phyloP scores from a whole-genome alignment of 495 filamentous ascomycete species.

The Aspergillus ostianus region DNA sequence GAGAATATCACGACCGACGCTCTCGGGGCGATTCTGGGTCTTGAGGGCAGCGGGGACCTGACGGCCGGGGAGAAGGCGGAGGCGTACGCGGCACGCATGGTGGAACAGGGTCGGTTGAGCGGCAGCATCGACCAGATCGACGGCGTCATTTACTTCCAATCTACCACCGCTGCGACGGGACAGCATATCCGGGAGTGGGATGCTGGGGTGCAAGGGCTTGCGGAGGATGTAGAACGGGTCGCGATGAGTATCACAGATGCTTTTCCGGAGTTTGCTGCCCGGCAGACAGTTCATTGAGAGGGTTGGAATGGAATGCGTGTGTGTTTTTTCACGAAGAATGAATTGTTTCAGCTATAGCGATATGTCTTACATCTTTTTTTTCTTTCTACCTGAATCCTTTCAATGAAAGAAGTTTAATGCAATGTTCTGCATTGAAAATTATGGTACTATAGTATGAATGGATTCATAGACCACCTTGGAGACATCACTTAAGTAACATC shows the following conservation, averaged over 20 bases:
- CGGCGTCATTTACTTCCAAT: constrained; percentile 78
- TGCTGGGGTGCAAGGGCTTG: constrained; percentile 75
- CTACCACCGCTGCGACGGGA: constrained; percentile 57
- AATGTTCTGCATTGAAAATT: too few relatives aligned
- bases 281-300: constrained; percentile 24
- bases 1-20: constrained; percentile 81
- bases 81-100: constrained; percentile 89
- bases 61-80: constrained; percentile 77
- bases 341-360: constrained; percentile 2
- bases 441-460: too few relatives aligned
- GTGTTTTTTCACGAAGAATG: constrained; percentile 1
- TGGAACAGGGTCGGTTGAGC: constrained; percentile 83
- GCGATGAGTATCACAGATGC: constrained; percentile 48
- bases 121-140: constrained; percentile 96
- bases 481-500: constrained; percentile 1
- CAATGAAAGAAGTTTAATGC: too few relatives aligned
- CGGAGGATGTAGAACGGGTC: constrained; percentile 86
- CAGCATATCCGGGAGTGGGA: constrained; percentile 84
- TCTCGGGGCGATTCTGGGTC: constrained; percentile 71
- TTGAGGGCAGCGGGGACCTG: constrained; percentile 44
- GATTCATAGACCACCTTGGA: background rate
- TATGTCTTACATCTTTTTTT: background rate
- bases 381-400: too few relatives aligned
- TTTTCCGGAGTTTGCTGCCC: constrained; percentile 30
- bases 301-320: constrained; percentile 1